Evolutionary conservation across 2,329 filamentous ascomycete species (phyloP), one percentile per base, ranked within the genome.

Genomic region (Rugonectria rugulosa): DNA sequence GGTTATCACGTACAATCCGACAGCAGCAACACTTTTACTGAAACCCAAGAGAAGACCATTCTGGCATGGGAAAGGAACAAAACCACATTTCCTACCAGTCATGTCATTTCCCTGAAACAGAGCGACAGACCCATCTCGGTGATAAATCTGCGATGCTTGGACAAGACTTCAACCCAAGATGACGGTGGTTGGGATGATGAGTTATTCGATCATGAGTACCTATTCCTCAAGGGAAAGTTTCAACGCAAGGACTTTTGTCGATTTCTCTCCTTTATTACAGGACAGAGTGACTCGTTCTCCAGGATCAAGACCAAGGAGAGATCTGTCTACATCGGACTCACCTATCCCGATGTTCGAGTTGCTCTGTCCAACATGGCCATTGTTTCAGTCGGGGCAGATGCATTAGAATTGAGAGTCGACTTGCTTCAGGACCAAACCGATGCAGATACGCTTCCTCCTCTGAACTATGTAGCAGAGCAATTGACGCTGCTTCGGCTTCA

Each of bases 311-410:
- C n/a, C 3, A 59, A 57, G 29, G 32, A 37, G 20, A 51, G 57
- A 26, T 59, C 53, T 2, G 24, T 44, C 20, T 59, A 59, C 26
- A 53, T 59, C 12, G 57, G 57, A n/a, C 45, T 57, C 14, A 57
- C 57, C 3, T 59, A 57, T 17, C 57, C 53, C 15, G 47, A 59
- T 23, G 49, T 59, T 23, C 57, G 49, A 3, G 34, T 59, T 3
- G 48, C 57, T 10, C 21, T 59, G n/a, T 57, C 53, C 21, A 59
- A 59, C 29, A 59, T 59, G 48, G 34, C 57, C 10, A 59, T 59
- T 26, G 53, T 59, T 14, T 59, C 57, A 5, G 57, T 59, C 11
- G 57, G 57, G 5, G 57, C 53, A 5, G 57, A 59, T 31, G 57
- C 57, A 17, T 29, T 59, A 19, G 57, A 59, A 20, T 29, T 59